Percentiles rank a stretch among this genome's conserved stretches.
phyloP scores from a whole-genome alignment of 345 rosid genomes.

The Eutrema japonicum region DNA sequence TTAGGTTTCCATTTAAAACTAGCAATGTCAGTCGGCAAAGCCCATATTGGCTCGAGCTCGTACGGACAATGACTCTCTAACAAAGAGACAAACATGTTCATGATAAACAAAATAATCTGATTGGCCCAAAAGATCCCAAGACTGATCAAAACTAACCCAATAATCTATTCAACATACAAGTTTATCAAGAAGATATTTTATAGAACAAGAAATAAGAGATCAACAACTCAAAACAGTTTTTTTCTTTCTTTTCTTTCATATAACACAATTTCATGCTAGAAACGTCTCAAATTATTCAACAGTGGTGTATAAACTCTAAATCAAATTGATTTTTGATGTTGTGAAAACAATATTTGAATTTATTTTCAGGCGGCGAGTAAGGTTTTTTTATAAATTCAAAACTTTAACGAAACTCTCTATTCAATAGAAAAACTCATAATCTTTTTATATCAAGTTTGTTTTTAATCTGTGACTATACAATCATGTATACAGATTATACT shows the following conservation, averaged over 20 bases:
- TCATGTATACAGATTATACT: neutral
- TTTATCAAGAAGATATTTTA: too few species aligned
- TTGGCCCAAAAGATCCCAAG: too few species aligned
- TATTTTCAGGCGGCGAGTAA: neutral
- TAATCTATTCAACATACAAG: too few species aligned
- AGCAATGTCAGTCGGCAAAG: slow-evolving; percentile 7
- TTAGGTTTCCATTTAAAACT: slow-evolving; percentile 1
- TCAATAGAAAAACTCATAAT: neutral
- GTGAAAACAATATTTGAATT: neutral
- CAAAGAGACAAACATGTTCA: neutral
- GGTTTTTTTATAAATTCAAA: neutral
- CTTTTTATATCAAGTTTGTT: neutral
- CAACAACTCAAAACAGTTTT: too few species aligned
- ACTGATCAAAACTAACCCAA: too few species aligned
- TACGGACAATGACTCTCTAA: neutral
- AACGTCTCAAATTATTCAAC: neutral
- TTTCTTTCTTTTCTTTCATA: too few species aligned
- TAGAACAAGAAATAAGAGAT: too few species aligned
- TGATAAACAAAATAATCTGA: too few species aligned
- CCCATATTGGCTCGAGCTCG: slow-evolving; percentile 24
- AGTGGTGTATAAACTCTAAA: neutral
- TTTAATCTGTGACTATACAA: slow-evolving; percentile 1
- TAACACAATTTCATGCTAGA: too few species aligned
- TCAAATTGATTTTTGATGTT: neutral
- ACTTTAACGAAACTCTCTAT: too few species aligned